A percentile compares a stretch with the other conserved stretches of the same genome.
Evolutionary conservation across 257 asterid species (phyloP).

Genomic region (Nicotiana attenuata): DNA sequence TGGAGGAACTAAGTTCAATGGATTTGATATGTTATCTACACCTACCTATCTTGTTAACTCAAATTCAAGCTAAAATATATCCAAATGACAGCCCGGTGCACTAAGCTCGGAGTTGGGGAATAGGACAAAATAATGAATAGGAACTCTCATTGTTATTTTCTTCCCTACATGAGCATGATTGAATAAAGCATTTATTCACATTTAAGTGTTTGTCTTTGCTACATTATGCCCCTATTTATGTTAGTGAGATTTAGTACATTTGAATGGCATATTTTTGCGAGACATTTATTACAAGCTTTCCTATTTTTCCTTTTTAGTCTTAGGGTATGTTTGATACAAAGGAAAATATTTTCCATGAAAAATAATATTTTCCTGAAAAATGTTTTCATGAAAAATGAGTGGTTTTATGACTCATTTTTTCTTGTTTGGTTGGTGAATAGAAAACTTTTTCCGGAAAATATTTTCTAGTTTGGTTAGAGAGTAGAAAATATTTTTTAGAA

Average conservation of each 20-base stretch:
- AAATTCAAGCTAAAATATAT: neutral
- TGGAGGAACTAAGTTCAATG: slow-evolving; percentile 10
- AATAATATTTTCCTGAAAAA: no score
- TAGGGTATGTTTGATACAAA: neutral
- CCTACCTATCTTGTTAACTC: slow-evolving; percentile 1
- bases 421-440: no score
- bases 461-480: no score
- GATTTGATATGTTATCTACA: neutral
- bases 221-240: neutral
- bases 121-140: neutral
- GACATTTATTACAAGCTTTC: neutral
- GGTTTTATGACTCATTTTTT: no score
- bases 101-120: no score
- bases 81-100: no score
- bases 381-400: no score
- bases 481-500: no score
- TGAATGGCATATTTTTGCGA: neutral
- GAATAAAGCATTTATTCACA: neutral
- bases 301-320: neutral
- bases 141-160: neutral
- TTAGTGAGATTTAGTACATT: neutral
- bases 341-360: no score
- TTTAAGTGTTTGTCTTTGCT: neutral
- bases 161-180: neutral
- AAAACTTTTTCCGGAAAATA: no score